Conservation (phyloP, 345 rosid genomes). For the Orychophragmus violaceus region DNA sequence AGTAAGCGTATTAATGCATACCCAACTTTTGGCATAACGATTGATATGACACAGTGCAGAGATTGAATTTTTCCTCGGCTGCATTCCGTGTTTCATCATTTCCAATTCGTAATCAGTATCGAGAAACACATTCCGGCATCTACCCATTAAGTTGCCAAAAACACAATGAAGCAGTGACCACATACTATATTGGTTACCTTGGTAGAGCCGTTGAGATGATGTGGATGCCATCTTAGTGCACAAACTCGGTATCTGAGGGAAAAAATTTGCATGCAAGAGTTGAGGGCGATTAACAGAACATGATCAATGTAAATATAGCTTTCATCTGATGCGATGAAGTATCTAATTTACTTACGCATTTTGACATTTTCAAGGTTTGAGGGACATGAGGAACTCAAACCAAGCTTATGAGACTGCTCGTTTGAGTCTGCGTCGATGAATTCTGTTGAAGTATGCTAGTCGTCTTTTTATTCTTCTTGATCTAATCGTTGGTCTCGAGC, state of each 20-base stretch:
- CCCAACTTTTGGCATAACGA: conserved; percentile 62
- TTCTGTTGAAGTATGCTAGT: conserved; percentile 36
- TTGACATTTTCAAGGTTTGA: conserved; percentile 63
- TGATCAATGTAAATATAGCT: background rate
- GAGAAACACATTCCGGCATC: too few relatives aligned
- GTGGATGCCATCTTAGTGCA: conserved; percentile 92
- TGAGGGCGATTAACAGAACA: background rate
- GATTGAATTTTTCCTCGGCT: conserved; percentile 89
- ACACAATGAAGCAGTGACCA: too few relatives aligned
- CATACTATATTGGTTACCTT: conserved; percentile 56
- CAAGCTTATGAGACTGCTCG: conserved; percentile 55
- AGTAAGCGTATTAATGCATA: conserved; percentile 24
- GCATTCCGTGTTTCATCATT: conserved; percentile 36
- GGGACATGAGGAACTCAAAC: conserved; percentile 62
- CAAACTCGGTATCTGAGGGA: conserved; percentile 59
- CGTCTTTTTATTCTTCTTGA: conserved; percentile 48
- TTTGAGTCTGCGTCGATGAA: conserved; percentile 27
- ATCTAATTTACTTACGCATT: conserved; percentile 46
- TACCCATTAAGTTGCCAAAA: too few relatives aligned
- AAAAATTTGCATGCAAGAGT: background rate
- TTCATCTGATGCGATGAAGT: background rate
- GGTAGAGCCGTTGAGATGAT: conserved; percentile 75
- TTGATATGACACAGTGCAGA: conserved; percentile 73
- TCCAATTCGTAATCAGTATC: background rate
- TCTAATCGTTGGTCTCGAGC: conserved; percentile 37